These are phyloP conservation scores for Phytopythium vexans DNA, from an alignment of 352 stramenopile genomes.

Conservation along the genomic window DNA sequence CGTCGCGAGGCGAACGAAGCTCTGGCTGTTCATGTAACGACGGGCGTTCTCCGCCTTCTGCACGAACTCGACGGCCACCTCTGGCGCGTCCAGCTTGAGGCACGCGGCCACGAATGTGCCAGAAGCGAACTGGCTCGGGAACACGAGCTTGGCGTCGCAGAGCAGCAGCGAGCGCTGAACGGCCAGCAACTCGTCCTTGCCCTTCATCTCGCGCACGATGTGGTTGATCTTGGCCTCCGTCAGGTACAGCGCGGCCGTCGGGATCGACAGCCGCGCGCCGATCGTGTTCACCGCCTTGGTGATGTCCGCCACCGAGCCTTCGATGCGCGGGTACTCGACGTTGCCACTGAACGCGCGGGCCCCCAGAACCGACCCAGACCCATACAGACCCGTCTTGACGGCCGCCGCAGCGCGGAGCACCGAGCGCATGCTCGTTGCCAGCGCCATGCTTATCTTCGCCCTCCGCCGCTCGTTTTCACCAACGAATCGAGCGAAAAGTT, in stretches of 20 bases:
- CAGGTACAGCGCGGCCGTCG: constrained; percentile 75
- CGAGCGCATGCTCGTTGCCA: not conserved
- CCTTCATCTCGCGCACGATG: constrained; percentile 80
- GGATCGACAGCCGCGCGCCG: constrained; percentile 70
- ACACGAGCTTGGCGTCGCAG: constrained; percentile 75
- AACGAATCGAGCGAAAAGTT: no score
- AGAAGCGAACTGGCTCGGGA: constrained; percentile 57
- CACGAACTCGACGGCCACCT: constrained; percentile 72
- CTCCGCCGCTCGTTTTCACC: no score
- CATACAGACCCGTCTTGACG: not conserved
- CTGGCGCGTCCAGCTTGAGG: constrained; percentile 51
- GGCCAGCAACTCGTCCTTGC: constrained; percentile 57
- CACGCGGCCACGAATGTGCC: constrained; percentile 67
- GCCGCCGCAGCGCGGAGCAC: not conserved
- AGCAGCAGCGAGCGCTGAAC: constrained; percentile 74
- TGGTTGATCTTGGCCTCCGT: constrained; percentile 82
- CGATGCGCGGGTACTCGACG: constrained; percentile 79
- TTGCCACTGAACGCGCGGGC: constrained; percentile 74
- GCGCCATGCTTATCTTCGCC: no score
- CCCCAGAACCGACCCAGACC: not conserved
- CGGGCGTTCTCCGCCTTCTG: constrained; percentile 62
- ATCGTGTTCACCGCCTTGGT: constrained; percentile 70
- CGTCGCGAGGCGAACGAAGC: constrained; percentile 67
- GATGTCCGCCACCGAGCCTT: constrained; percentile 66
- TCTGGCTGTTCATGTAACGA: constrained; percentile 79